Evolutionary conservation across 805 yeast genomes (phyloP), one percentile per base, ranked within the genome.

Genomic region (Spencermartinsiella europaea): DNA sequence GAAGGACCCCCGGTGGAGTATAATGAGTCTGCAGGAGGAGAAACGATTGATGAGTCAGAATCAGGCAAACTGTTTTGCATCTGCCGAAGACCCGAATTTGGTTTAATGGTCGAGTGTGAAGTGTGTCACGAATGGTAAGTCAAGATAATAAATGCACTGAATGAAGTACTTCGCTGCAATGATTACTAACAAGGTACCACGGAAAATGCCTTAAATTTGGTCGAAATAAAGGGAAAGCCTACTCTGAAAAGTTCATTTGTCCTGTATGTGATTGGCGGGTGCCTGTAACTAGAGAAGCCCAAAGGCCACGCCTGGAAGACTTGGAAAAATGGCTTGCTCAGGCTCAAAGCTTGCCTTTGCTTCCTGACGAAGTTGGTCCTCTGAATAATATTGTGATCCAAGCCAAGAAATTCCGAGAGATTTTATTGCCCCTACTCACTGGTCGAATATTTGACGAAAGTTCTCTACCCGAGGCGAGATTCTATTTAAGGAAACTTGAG

Each of bases 61-160:
- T 7, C 34, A 5, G 50, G 69, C 40, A 70, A 72, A 49, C 54
- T 69, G 3, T 77, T 72, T 58, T 73, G 76, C 8, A 57, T 67
- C 40, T 71, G 72, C 43, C 70, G 75, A 16, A 51, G 60, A 21
- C 61, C 85, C 44, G 96, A 88, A 64, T 93, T 85, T 57, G 95
- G 96, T 0, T 80, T 83, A 59, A 87, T 95, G 25, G 81, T 90
- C 41, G 95, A 88, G 63, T 89, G 97, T 70, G 96, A 88, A 56
- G 72, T 74, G 48, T 89, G 97, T 64, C 79, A 85, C 10, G 95
- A 82, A 7, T 89, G 96, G 96, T 25, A 25, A 25, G 31, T 25
- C 7, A 7, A 25, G 7, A 7, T 25, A 12, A 25, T 25, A 25
- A 25, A 25, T n/a, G n/a, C n/a, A n/a, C n/a, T n/a, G n/a, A n/a